Percentiles rank a stretch among this genome's conserved stretches.
phyloP scores from a whole-genome alignment of 805 yeast genomes.

The Lachancea mirantina region DNA sequence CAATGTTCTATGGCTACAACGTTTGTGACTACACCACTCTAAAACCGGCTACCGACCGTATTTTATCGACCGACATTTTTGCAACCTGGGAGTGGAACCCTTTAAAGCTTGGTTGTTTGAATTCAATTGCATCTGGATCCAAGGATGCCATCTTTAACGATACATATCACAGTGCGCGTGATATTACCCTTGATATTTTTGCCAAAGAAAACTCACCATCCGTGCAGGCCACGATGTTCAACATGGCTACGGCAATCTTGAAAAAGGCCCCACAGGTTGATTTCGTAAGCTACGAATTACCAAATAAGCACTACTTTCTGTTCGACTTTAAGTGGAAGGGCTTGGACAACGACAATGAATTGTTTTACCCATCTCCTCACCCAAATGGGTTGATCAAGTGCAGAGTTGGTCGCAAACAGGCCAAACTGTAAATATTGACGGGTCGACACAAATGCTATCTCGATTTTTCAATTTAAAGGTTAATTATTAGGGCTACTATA shows the following conservation, averaged over 20 bases:
- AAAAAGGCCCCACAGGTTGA: constrained; percentile 47
- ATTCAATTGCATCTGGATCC: constrained; percentile 43
- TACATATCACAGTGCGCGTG: constrained; percentile 55
- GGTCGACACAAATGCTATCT: no score
- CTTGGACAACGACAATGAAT: constrained; percentile 66
- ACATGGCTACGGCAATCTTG: constrained; percentile 75
- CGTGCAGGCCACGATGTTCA: constrained; percentile 95
- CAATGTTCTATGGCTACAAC: constrained; percentile 85
- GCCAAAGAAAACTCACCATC: constrained; percentile 87
- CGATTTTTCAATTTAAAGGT: not conserved
- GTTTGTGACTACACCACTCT: constrained; percentile 85
- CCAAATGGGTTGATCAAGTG: constrained; percentile 90
- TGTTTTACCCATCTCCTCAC: constrained; percentile 84
- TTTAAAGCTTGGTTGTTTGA: constrained; percentile 43
- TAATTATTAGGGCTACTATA: not conserved
- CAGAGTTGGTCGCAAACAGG: constrained; percentile 67
- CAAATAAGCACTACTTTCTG: constrained; percentile 87
- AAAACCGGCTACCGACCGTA: constrained; percentile 74
- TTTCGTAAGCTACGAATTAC: constrained; percentile 67
- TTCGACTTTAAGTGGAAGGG: constrained; percentile 82
- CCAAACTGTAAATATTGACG: constrained; percentile 41
- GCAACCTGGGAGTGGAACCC: constrained; percentile 63
- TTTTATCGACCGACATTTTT: constrained; percentile 79
- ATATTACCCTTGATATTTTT: constrained; percentile 64
- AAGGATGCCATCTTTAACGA: constrained; percentile 57